Evolutionary conservation across 2,329 filamentous ascomycete genomes (phyloP), one percentile per base, ranked within the genome.

Genomic region (Torrubiella hemipterigena): DNA sequence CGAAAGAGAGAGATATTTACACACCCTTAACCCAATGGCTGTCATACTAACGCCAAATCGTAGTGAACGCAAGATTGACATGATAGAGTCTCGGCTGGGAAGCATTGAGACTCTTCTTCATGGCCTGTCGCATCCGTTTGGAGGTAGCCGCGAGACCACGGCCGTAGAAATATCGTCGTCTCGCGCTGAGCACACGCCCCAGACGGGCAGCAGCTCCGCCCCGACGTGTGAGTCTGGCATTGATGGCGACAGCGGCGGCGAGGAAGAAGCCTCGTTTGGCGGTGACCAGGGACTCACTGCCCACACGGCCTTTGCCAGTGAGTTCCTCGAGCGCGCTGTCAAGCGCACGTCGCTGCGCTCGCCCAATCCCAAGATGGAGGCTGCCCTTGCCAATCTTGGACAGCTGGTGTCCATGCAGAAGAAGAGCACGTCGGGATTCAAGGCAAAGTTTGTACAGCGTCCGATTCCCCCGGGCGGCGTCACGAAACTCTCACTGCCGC

Each of bases 261-360:
- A 57, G 6, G 57, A 61, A 32, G 21, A 30, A 7, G 55, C 55
- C 11, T 53, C 53, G 11, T 59, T 63, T 42, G 56, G 65, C 36
- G 65, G 62, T n/a, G 59, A 64, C 41, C 59, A 63, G 2, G 63
- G 61, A 14, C 52, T 69, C 27, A 52, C 62, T 4, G 61, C 61
- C 5, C 65, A 69, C 34, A 63, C 69, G 4, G 58, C 57, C n/a
- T 69, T 70, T 41, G 68, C 65, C 15, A 65, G 56, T 44, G 63
- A 68, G 40, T 67, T 72, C 24, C 58, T 71, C 15, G 66, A 73
- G 41, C 56, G 63, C 35, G 62, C 63, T n/a, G 66, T 69, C 17
- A 52, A 59, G 39, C 56, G 61, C 16, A 64, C 63, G 2, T 57
- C 66, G 1, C 49, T 68, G 4, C 53, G 55, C 20, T 53, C 61